Evolutionary conservation across 805 yeast genomes (phyloP), one percentile per base, ranked within the genome.

Genomic region (Debaryomyces prosopidis): DNA sequence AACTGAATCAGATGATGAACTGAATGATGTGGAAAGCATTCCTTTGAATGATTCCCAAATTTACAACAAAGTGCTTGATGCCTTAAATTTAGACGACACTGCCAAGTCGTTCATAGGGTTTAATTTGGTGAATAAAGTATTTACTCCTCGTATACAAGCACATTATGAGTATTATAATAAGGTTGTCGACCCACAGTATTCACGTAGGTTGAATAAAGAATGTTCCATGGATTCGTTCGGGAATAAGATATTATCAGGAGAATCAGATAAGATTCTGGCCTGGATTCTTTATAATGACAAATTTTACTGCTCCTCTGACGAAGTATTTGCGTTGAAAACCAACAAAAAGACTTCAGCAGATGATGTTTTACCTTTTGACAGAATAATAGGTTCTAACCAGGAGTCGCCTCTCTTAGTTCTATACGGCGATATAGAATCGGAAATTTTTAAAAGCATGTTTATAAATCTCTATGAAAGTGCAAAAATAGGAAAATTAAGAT

Each of bases 271-370:
- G 11, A 45, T 45, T 33, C 48, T 49, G n/a, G 70, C 80, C 1
- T 84, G 87, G 77, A 60, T 82, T 6, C 57, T 68, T 45, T 73
- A 73, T 50, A 81, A 84, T 46, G 78, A 78, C 40, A 70, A 72
- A 19, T 60, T 75, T 2, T 85, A 84, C 57, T 83, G 90, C 54
- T 79, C 84, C 8, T 69, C 84, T 2, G 87, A 81, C 44, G 96
- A 86, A 46, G 76, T 89, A 1, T 94, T 80, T 62, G 96, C 97
- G 2, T 71, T 94, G 45, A 84, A 85, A 60, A 79, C 89, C 0
- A 69, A 70, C 19, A 66, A 68, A n/a, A 54, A 59, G 5, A 55
- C 47, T 16, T 11, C 51, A 16, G 39, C 40, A 7, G 51, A 46
- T 2, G 51, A 50, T 4, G 57, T 63, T 1, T 37, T 66, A 3